Evolutionary conservation across 108 stramenopile genomes (phyloP).

Genomic region (Nannochloropsis oceanica): DNA sequence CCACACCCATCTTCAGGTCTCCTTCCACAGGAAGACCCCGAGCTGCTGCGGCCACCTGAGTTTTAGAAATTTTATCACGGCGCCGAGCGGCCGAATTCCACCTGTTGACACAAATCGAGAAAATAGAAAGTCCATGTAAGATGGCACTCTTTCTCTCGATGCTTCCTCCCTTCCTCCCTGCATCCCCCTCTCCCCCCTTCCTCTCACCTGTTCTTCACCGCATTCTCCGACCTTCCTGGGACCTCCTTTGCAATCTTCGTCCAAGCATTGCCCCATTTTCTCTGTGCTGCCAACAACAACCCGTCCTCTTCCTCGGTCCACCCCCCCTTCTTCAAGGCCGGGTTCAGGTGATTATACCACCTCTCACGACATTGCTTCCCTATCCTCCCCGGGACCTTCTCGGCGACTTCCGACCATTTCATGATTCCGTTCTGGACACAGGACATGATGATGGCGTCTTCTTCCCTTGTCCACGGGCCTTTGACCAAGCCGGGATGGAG

Average conservation of each 20-base stretch:
- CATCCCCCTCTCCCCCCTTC: not conserved
- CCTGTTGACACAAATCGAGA: not conserved
- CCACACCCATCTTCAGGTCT: too few species aligned
- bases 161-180: not conserved
- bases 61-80: not conserved
- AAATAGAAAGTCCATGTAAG: too few species aligned
- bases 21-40: too few species aligned
- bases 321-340: slow-evolving; percentile 67
- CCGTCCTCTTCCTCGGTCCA: slow-evolving; percentile 92
- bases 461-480: slow-evolving; percentile 91
- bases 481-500: slow-evolving; percentile 89
- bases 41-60: too few species aligned
- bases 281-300: slow-evolving; percentile 61
- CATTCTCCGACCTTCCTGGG: slow-evolving; percentile 53
- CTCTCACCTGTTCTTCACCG: slow-evolving; percentile 33
- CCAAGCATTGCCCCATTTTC: slow-evolving; percentile 1
- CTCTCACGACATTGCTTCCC: slow-evolving; percentile 54
- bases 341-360: slow-evolving; percentile 87
- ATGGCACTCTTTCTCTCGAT: not conserved
- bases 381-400: slow-evolving; percentile 53
- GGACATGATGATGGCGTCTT: slow-evolving; percentile 54
- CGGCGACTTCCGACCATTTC: slow-evolving; percentile 86
- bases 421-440: slow-evolving; percentile 47
- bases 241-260: slow-evolving; percentile 50
- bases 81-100: not conserved